A percentile compares a stretch with the other conserved stretches of the same genome.
phyloP scores from a whole-genome alignment of 2,329 filamentous ascomycete genomes.

The Penicillium glabrum region DNA sequence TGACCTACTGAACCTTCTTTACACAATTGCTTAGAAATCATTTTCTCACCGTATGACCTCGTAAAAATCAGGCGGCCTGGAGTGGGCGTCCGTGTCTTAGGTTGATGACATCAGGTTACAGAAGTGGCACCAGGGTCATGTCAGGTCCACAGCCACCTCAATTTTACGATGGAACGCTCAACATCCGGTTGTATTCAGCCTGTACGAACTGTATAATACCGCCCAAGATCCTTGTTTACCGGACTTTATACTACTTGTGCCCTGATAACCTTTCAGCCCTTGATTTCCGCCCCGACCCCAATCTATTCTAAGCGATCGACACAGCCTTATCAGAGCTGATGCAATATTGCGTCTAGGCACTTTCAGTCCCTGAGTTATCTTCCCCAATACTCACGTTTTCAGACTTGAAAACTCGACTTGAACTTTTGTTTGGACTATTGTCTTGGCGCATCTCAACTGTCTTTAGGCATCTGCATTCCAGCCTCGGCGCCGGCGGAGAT shows the following conservation, averaged over 20 bases:
- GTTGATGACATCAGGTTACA: conserved; percentile 2
- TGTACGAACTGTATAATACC: background rate
- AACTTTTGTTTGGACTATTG: background rate
- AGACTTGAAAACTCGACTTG: background rate
- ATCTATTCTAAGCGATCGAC: conserved; percentile 2
- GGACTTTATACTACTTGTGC: background rate
- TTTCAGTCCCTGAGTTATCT: background rate
- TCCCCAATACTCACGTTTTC: background rate
- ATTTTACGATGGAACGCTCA: background rate
- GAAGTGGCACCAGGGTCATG: background rate
- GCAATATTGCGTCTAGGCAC: background rate
- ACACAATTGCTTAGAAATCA: background rate
- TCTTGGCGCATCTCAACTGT: conserved; percentile 2
- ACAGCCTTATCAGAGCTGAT: background rate
- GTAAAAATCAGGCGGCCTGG: background rate
- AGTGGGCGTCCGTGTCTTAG: background rate
- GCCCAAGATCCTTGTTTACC: background rate
- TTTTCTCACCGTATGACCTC: background rate
- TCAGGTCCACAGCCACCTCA: background rate
- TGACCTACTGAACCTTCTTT: background rate
- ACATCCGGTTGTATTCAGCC: background rate
- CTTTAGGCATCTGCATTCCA: conserved; percentile 14
- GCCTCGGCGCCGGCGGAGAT: background rate
- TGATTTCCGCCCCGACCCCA: background rate
- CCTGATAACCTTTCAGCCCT: background rate